Conservation (phyloP, 352 stramenopile species). For the Phytophthora uliginosa region DNA sequence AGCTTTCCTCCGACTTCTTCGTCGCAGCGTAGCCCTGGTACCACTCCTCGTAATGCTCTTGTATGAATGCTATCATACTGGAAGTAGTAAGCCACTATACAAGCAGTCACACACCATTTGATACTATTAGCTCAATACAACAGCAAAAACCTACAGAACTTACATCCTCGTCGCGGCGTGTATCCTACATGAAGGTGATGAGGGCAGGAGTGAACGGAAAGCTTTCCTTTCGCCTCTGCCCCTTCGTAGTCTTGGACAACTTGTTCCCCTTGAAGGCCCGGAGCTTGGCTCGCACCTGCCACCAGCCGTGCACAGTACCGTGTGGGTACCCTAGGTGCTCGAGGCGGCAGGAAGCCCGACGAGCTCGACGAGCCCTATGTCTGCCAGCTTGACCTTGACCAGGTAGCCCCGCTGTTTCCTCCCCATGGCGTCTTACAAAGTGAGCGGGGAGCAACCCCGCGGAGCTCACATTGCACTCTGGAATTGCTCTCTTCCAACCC, state of each 20-base stretch:
- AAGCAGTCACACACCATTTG: not conserved
- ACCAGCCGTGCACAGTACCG: conserved; percentile 4
- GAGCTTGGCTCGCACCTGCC: not conserved
- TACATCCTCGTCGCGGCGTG: conserved; percentile 9
- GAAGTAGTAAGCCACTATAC: not conserved
- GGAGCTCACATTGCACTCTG: no score
- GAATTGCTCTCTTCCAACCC: not conserved
- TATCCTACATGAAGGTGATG: conserved; percentile 12
- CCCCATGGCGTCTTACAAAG: not conserved
- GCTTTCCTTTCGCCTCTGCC: conserved; percentile 2
- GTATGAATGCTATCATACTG: not conserved
- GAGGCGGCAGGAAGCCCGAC: not conserved
- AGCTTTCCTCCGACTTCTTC: not conserved
- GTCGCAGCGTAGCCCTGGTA: not conserved
- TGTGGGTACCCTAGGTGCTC: conserved; percentile 2
- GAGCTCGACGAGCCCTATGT: not conserved
- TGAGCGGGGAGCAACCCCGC: not conserved
- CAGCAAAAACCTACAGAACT: not conserved
- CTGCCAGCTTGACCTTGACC: conserved; percentile 3
- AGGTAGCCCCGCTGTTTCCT: not conserved
- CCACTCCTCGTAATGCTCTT: not conserved
- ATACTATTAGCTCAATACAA: not conserved
- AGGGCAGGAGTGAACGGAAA: conserved; percentile 7
- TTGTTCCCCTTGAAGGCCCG: not conserved
- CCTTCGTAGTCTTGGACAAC: not conserved